A percentile compares a stretch with the other conserved stretches of the same genome.
Conservation (phyloP, 108 stramenopile species). For the Nitzschia palea region DNA sequence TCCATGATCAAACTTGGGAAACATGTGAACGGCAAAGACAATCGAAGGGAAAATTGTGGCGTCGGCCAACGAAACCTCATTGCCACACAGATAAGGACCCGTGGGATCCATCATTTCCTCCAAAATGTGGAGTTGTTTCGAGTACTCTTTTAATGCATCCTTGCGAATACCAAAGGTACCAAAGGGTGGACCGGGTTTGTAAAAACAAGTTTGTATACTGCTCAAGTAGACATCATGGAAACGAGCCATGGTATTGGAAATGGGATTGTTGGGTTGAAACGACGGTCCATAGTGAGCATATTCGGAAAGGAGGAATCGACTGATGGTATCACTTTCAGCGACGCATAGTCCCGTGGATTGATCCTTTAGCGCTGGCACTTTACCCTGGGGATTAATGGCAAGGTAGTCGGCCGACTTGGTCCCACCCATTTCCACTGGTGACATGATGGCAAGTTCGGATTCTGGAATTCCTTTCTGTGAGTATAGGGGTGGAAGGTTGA, state of each 20-base stretch:
- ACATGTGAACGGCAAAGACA: conserved; percentile 85
- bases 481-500: no score
- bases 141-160: conserved; percentile 76
- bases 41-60: conserved; percentile 89
- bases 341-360: conserved; percentile 35
- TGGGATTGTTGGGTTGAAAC: conserved; percentile 82
- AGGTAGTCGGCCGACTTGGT: conserved; percentile 83
- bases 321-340: conserved; percentile 90
- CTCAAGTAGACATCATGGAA: conserved; percentile 93
- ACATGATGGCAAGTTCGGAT: conserved; percentile 62
- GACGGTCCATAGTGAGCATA: conserved; percentile 73
- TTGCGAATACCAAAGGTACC: conserved; percentile 76
- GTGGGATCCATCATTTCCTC: conserved; percentile 48
- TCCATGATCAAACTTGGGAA: conserved; percentile 85
- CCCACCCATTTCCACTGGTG: conserved; percentile 81
- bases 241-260: conserved; percentile 81
- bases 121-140: conserved; percentile 70
- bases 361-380: conserved; percentile 78
- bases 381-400: conserved; percentile 83
- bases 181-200: conserved; percentile 83
- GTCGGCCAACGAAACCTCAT: conserved; percentile 91
- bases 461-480: conserved; percentile 57
- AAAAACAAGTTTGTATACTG: conserved; percentile 90
- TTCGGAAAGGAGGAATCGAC: conserved; percentile 72
- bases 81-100: conserved; percentile 79